Evolutionary conservation across 2,329 filamentous ascomycete species (phyloP).

Genomic region (Helotiales sp.): DNA sequence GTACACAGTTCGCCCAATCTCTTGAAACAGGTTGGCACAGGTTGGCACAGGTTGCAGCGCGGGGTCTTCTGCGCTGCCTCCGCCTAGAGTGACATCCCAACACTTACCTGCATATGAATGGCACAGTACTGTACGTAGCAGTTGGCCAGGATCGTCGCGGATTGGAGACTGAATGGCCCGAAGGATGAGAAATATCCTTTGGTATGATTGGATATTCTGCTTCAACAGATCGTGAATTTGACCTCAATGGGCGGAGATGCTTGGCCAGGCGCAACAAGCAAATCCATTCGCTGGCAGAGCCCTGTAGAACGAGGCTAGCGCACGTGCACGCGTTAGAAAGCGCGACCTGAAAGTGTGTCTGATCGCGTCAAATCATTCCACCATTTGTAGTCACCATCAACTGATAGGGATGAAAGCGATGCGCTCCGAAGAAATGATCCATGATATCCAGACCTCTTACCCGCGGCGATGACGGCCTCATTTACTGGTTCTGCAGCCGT

Average conservation of each 20-base stretch:
- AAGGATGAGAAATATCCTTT: not conserved
- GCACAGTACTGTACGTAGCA: not conserved
- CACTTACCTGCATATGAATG: not conserved
- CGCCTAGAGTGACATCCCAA: slow-evolving; percentile 11
- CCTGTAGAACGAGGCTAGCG: not conserved
- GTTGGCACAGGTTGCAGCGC: not conserved
- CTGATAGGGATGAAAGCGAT: not conserved
- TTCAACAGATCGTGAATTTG: not conserved
- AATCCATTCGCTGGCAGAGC: not conserved
- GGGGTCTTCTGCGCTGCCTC: not conserved
- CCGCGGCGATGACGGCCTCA: slow-evolving; percentile 15
- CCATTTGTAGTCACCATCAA: not conserved
- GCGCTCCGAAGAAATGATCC: not conserved
- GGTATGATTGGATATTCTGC: not conserved
- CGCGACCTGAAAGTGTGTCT: slow-evolving; percentile 1
- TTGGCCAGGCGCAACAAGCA: not conserved
- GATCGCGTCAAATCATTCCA: not conserved
- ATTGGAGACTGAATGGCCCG: not conserved
- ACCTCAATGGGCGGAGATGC: not conserved
- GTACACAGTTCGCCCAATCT: slow-evolving; percentile 8
- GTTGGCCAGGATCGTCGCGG: not conserved
- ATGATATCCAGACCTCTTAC: not conserved
- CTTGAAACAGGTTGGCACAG: slow-evolving; percentile 17
- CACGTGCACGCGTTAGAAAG: slow-evolving; percentile 6
- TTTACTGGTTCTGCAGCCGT: slow-evolving; percentile 4